Evolutionary conservation across 352 stramenopile genomes (phyloP), one percentile per base, ranked within the genome.

Genomic region (Elongisporangium undulatum): DNA sequence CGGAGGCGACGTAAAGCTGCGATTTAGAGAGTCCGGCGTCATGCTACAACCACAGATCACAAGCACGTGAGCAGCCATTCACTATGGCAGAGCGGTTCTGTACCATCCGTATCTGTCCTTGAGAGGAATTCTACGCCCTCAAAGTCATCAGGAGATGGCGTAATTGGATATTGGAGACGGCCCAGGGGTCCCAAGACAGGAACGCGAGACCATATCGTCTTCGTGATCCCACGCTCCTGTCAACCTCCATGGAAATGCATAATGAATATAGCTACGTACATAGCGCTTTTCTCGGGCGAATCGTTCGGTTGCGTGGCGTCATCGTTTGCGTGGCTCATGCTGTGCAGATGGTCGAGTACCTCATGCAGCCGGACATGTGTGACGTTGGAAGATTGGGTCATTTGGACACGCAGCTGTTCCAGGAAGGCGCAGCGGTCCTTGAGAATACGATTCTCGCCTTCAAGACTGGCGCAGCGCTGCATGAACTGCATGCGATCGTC

Each of bases 21-120:
- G 34, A 45, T 45, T 45, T 9, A 45, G 34, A 17, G 34, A 45
- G 34, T 45, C 34, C 12, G 34, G 34, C 9, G 34, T 45, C 34
- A 45, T 45, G 12, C 34, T 45, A 45, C 34, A 45, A 4, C 34
- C 9, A 17, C 13, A 45, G 5, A 45, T 45, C 29, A 10, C 10
- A 4, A 45, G 34, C 34, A 45, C 12, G 26, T 45, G 10, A 45
- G 34, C 34, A 45, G 34, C 10, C 12, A 45, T 2, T 45, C 34
- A 12, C 7, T 15, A 45, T 9, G 26, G 1, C 7, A n/a, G 21
- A 20, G 22, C 4, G 34, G 24, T 48, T 52, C 29, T 93, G 81
- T 93, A 68, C 74, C 62, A 89, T 88, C 82, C 82, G 85, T 94
- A 94, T 92, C 85, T 94, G 85, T 94, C 85, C 82, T 94, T 88